These are phyloP conservation scores for Spergularia azorica DNA, from an alignment of 179 eudicot genomes.

Conservation along the genomic window DNA sequence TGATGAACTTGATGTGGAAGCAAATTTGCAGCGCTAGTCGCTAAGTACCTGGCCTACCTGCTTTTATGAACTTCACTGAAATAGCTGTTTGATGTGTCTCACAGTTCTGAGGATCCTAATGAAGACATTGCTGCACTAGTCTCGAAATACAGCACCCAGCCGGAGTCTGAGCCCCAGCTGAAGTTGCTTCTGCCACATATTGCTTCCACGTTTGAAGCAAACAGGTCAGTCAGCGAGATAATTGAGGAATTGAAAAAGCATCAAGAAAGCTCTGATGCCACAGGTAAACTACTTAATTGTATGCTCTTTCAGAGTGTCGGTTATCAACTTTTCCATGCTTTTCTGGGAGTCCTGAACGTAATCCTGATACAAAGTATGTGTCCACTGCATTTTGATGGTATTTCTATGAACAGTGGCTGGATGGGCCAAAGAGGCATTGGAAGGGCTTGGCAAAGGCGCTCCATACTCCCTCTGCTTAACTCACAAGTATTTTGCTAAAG, in stretches of 20 bases:
- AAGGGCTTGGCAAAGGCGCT: constrained; percentile 74
- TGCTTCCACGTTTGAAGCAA: constrained; percentile 65
- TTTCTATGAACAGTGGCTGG: constrained; percentile 50
- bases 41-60: not conserved
- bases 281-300: constrained; percentile 42
- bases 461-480: constrained; percentile 82
- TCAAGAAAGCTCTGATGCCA: constrained; percentile 65
- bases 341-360: not conserved
- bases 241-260: constrained; percentile 61
- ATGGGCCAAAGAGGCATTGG: constrained; percentile 91
- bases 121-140: constrained; percentile 53
- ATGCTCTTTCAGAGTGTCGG: not conserved
- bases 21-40: not conserved
- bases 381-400: too few relatives aligned
- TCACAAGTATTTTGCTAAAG: constrained; percentile 70
- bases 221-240: constrained; percentile 62
- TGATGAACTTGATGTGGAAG: not conserved
- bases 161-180: constrained; percentile 77
- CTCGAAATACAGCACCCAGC: constrained; percentile 60
- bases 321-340: not conserved
- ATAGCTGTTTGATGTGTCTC: not conserved
- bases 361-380: too few relatives aligned
- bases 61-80: not conserved
- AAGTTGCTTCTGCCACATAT: constrained; percentile 73
- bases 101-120: constrained; percentile 80